These are phyloP conservation scores for Russula emetica DNA, from an alignment of 768 basidiomycete species.

Conservation along the genomic window DNA sequence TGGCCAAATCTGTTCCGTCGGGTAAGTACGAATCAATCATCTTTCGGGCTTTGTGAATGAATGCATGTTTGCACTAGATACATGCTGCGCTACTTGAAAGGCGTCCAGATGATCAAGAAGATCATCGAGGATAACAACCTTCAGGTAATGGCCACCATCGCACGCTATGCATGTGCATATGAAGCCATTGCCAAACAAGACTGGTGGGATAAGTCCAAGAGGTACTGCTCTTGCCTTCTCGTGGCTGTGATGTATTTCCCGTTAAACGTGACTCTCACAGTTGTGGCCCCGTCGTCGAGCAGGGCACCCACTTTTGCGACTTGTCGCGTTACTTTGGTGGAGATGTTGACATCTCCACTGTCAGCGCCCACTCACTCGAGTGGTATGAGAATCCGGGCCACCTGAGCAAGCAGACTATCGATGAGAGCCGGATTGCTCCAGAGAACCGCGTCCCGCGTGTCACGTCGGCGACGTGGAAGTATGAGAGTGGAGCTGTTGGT, in stretches of 20 bases:
- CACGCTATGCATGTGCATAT: constrained; percentile 90
- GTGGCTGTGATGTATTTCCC: neutral
- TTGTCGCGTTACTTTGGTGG: constrained; percentile 97
- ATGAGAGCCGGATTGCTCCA: constrained; percentile 78
- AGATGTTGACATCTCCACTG: constrained; percentile 79
- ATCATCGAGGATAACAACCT: constrained; percentile 93
- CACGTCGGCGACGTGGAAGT: constrained; percentile 95
- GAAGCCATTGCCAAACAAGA: constrained; percentile 73
- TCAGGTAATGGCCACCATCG: constrained; percentile 93
- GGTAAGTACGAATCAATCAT: constrained; percentile 44
- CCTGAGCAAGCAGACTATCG: constrained; percentile 74
- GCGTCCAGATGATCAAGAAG: constrained; percentile 93
- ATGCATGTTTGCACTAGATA: constrained; percentile 47
- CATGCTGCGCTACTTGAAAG: constrained; percentile 91
- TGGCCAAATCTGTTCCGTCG: constrained; percentile 81
- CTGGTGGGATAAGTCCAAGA: constrained; percentile 94
- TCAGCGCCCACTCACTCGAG: constrained; percentile 84
- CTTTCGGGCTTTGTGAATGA: neutral
- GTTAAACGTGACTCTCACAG: constrained; percentile 35
- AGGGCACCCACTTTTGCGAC: constrained; percentile 97
- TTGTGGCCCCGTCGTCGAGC: constrained; percentile 80
- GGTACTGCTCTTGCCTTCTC: constrained; percentile 38
- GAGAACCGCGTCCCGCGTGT: constrained; percentile 93
- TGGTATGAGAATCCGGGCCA: constrained; percentile 87
- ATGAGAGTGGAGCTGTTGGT: constrained; percentile 90